Evolutionary conservation across 345 rosid genomes (phyloP).

Genomic region (Syzygium aromaticum): DNA sequence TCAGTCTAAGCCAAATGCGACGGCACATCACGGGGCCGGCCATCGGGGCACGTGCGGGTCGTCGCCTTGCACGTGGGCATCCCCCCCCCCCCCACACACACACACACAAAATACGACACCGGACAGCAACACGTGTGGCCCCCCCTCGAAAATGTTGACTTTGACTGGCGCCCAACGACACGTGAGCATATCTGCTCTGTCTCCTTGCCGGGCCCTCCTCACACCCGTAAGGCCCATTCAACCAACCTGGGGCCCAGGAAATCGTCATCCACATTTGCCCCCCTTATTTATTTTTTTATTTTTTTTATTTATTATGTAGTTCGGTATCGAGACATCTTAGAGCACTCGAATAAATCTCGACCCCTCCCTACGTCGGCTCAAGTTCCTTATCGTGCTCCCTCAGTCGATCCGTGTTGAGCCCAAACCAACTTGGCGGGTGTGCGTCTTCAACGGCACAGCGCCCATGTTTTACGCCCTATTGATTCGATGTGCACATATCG

Average conservation of each 20-base stretch:
- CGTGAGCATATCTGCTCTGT: constrained; percentile 24
- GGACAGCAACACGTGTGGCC: constrained; percentile 22
- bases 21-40: constrained; percentile 2
- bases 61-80: constrained; percentile 19
- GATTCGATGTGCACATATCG: background rate
- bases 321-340: background rate
- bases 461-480: background rate
- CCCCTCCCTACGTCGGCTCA: background rate
- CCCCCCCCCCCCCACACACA: background rate
- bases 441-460: background rate
- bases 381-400: background rate
- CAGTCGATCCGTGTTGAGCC: background rate
- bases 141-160: constrained; percentile 3
- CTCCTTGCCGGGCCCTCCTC: constrained; percentile 17
- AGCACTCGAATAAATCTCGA: background rate
- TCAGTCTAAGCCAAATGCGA: background rate
- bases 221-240: background rate
- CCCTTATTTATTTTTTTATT: rapidly evolving
- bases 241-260: background rate
- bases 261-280: background rate
- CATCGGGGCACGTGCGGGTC: constrained; percentile 3
- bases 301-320: background rate
- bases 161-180: constrained; percentile 12
- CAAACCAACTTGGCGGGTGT: background rate
- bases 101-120: background rate